Base-by-base conservation (phyloP, 208 protist genomes). In the Leishmania lainsoni region DNA sequence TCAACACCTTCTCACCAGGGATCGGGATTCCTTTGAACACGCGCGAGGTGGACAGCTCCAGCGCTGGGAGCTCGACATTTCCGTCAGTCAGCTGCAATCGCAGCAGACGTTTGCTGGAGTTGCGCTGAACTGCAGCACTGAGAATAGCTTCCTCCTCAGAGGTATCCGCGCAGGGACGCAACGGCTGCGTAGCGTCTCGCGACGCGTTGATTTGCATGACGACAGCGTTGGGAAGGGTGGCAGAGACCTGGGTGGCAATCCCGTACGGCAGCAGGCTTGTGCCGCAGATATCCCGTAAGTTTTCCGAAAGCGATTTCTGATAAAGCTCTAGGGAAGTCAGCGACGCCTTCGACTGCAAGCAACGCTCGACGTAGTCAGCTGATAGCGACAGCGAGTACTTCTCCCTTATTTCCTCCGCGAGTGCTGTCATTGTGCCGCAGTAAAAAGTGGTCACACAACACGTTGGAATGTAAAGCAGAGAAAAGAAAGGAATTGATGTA, bases 171-270 rank as follows among this genome's bases (percentile, higher is more conserved):
- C 86, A 94, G n/a, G 92, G 93, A 16, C 90, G 79, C 70, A 97
- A 83, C 3, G 94, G 91, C 84, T 97, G 94, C 51, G 92, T 97
- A 3, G 89, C 90, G 71, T 97, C 94, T 16, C 94, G 86, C 3
- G 92, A 93, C 8, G 73, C 90, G 58, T 76, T 88, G n/a, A 96
- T 90, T 79, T 97, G 94, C 72, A 96, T 78, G 42, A 97, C 89
- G 5, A 94, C 83, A n/a, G 85, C 35, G 39, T 65, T 84, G 16
- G 89, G 81, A 66, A 97, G 42, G 1, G 81, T 85, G 3, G 85
- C 83, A 70, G 59, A 81, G 1, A 80, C 65, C 73, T 95, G 92
- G 0, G 89, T 88, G 0, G 86, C 82, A 8, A 92, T 84, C 12
- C 86, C 89, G 78, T 87, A 92, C 32, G 92, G 93, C 39, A 95